These are phyloP conservation scores for Solanum pinnatisectum DNA, from an alignment of 257 asterid genomes.

Conservation along the genomic window DNA sequence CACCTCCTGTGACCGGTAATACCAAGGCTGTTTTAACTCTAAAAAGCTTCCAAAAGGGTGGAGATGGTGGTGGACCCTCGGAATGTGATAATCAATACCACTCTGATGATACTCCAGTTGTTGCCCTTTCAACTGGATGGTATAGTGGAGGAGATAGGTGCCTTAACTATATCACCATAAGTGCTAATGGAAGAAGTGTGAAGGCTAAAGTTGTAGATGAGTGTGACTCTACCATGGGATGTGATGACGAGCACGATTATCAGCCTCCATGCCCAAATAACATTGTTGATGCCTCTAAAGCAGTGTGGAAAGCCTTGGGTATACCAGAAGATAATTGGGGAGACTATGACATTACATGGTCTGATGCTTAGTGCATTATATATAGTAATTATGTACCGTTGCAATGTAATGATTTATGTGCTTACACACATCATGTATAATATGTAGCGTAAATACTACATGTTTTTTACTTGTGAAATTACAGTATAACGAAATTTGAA, in stretches of 20 bases:
- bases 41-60: constrained; percentile 36
- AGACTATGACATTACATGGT: constrained; percentile 31
- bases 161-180: constrained; percentile 7
- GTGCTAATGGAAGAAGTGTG: constrained; percentile 26
- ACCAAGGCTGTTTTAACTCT: constrained; percentile 29
- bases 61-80: constrained; percentile 33
- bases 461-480: not conserved
- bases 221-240: constrained; percentile 41
- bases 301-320: constrained; percentile 36
- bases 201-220: constrained; percentile 33
- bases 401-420: no score
- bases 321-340: constrained; percentile 23
- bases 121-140: constrained; percentile 41
- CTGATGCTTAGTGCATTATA: constrained; percentile 16
- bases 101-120: constrained; percentile 22
- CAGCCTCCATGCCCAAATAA: constrained; percentile 46
- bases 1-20: constrained; percentile 14
- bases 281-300: constrained; percentile 38
- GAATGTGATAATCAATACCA: constrained; percentile 36
- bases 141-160: constrained; percentile 22
- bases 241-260: constrained; percentile 31
- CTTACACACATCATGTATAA: not conserved
- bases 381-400: not conserved
- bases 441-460: no score
- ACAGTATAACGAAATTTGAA: not conserved